Evolutionary conservation across 176 grass and related monocot genomes (phyloP).

Genomic region (Oryza officinalis): DNA sequence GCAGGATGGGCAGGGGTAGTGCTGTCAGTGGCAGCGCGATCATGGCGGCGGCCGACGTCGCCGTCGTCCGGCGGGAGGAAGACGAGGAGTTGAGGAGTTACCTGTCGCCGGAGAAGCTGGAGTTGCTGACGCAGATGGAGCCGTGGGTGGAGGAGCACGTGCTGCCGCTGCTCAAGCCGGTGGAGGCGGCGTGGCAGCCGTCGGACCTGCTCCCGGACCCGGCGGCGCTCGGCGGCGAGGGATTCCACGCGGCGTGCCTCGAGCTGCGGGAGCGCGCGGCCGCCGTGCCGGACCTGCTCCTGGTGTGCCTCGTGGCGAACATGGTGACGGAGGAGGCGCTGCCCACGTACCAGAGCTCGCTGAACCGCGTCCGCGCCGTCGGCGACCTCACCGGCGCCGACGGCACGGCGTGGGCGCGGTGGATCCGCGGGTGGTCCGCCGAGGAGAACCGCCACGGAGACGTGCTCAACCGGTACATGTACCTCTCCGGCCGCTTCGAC

Average conservation of each 20-base stretch:
- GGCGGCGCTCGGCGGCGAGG: slow-evolving; percentile 37
- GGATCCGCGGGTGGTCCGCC: slow-evolving; percentile 77
- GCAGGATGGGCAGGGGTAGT: slow-evolving; percentile 33
- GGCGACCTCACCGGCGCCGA: slow-evolving; percentile 72
- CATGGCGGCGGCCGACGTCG: too few relatives aligned
- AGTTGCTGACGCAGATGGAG: slow-evolving; percentile 69
- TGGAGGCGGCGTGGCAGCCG: slow-evolving; percentile 72
- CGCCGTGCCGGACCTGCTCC: slow-evolving; percentile 52
- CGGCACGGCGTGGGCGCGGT: slow-evolving; percentile 66
- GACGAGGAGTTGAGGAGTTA: slow-evolving; percentile 18
- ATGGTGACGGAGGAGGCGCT: slow-evolving; percentile 95
- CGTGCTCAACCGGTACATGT: slow-evolving; percentile 77
- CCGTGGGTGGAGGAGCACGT: slow-evolving; percentile 58
- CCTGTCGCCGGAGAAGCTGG: slow-evolving; percentile 67
- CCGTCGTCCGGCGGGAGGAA: background rate
- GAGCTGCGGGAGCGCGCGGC: slow-evolving; percentile 50
- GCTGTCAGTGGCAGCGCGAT: background rate
- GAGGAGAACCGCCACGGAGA: slow-evolving; percentile 97
- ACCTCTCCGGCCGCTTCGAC: slow-evolving; percentile 83
- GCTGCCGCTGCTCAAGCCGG: slow-evolving; percentile 74
- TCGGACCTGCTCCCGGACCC: slow-evolving; percentile 77
- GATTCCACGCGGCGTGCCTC: slow-evolving; percentile 54
- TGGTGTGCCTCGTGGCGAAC: slow-evolving; percentile 74
- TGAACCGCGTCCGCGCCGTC: slow-evolving; percentile 64
- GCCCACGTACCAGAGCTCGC: slow-evolving; percentile 85